Evolutionary conservation across 768 basidiomycete species (phyloP).

Genomic region (Rhizopogon vulgaris): DNA sequence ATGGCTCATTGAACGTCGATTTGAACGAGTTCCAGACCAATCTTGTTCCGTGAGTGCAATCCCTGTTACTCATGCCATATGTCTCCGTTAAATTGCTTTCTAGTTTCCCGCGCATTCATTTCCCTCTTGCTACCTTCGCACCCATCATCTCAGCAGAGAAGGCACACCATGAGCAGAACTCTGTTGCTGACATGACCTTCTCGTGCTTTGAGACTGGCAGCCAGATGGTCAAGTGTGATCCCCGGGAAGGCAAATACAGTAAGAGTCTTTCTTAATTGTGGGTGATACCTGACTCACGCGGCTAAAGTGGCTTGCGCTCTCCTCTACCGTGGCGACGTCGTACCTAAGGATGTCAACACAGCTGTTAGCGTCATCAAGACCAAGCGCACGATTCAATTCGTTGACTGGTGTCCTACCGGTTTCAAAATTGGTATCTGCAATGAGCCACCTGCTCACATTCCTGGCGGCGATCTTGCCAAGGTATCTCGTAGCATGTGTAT

Average conservation of each 20-base stretch:
- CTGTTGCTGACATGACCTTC: conserved; percentile 97
- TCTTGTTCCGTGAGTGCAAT: conserved; percentile 77
- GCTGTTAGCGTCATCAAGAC: conserved; percentile 73
- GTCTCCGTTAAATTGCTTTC: neutral
- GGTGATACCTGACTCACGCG: neutral
- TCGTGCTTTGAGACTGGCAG: conserved; percentile 75
- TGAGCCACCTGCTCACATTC: conserved; percentile 69
- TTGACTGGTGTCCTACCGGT: conserved; percentile 76
- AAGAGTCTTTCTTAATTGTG: conserved; percentile 12
- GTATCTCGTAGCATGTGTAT: conserved; percentile 73
- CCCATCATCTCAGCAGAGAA: conserved; percentile 93
- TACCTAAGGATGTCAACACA: conserved; percentile 73
- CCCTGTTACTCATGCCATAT: neutral
- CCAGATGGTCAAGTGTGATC: conserved; percentile 80
- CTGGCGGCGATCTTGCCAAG: conserved; percentile 72
- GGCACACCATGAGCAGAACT: conserved; percentile 95
- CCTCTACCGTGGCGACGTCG: conserved; percentile 72
- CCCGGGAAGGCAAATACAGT: conserved; percentile 76
- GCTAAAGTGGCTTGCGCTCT: conserved; percentile 56
- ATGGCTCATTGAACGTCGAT: conserved; percentile 60
- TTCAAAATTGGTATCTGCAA: conserved; percentile 79
- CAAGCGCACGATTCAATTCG: conserved; percentile 73
- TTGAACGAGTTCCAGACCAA: conserved; percentile 99
- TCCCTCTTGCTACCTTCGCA: conserved; percentile 95
- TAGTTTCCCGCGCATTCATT: conserved; percentile 97